phyloP scores from a whole-genome alignment of 148 eudicot genomes.

The Arctostaphylos glauca region DNA sequence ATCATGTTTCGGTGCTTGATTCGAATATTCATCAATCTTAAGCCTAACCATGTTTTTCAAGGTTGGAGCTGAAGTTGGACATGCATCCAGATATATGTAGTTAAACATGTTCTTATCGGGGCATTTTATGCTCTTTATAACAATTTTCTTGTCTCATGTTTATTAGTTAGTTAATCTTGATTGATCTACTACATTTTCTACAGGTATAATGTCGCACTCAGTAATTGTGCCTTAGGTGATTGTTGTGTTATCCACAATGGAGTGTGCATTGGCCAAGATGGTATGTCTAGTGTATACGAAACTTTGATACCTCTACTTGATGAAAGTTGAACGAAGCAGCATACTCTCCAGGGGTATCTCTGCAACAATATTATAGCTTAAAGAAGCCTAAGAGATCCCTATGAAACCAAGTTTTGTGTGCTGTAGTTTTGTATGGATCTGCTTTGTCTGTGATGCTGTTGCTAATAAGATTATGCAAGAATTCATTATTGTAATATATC shows the following conservation, averaged over 20 bases:
- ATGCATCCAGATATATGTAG: background rate
- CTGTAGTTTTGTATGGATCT: background rate
- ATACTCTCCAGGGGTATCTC: background rate
- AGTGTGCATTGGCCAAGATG: conserved; percentile 94
- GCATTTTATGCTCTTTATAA: background rate
- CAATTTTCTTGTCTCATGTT: conserved; percentile 3
- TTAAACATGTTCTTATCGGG: background rate
- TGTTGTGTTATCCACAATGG: conserved; percentile 83
- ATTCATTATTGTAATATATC: background rate
- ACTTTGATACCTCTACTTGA: background rate
- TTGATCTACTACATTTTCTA: conserved; percentile 12
- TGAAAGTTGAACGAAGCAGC: background rate
- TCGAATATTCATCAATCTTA: background rate
- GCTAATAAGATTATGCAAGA: background rate
- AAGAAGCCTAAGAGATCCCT: background rate
- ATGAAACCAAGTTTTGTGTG: background rate
- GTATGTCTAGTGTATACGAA: conserved; percentile 28
- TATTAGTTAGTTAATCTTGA: conserved; percentile 9
- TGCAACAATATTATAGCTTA: background rate
- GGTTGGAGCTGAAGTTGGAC: background rate
- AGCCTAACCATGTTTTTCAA: background rate
- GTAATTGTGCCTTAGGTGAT: conserved; percentile 75
- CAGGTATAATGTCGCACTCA: conserved; percentile 85
- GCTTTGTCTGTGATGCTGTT: background rate
- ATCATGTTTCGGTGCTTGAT: background rate